Percentiles rank a stretch among this genome's conserved stretches.
These are phyloP conservation scores for Yamadazyma nakazawae DNA, from an alignment of 805 yeast genomes.

Conservation along the genomic window DNA sequence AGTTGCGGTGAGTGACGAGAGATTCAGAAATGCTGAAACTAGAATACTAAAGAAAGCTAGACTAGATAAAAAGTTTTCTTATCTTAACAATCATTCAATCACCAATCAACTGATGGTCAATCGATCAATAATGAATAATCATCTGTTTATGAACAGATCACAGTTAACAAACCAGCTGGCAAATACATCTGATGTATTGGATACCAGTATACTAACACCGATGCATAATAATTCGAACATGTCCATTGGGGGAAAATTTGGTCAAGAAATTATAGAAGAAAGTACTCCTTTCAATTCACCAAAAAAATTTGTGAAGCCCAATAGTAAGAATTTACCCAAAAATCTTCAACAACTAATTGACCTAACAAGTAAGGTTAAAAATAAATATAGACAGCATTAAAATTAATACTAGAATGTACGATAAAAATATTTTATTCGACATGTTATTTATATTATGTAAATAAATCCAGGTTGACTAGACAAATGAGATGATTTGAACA, in stretches of 20 bases:
- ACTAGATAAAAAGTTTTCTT: constrained; percentile 26
- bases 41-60: constrained; percentile 27
- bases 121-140: constrained; percentile 1
- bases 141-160: constrained; percentile 1
- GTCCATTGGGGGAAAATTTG: constrained; percentile 33
- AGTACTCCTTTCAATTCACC: constrained; percentile 37
- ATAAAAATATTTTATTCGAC: not conserved
- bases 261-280: constrained; percentile 35
- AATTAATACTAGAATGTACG: not conserved
- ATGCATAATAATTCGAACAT: constrained; percentile 13
- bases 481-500: not conserved
- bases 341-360: constrained; percentile 12
- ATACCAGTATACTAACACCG: constrained; percentile 1
- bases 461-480: not conserved
- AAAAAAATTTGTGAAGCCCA: constrained; percentile 12
- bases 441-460: not conserved
- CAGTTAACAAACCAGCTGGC: constrained; percentile 1
- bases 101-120: constrained; percentile 6
- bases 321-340: constrained; percentile 9
- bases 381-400: constrained; percentile 7
- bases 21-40: constrained; percentile 22
- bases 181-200: constrained; percentile 1
- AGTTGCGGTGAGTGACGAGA: constrained; percentile 7
- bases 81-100: constrained; percentile 28
- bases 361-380: constrained; percentile 12